These are phyloP conservation scores for Naganishia antarctica DNA, from an alignment of 768 basidiomycete species.

Conservation along the genomic window DNA sequence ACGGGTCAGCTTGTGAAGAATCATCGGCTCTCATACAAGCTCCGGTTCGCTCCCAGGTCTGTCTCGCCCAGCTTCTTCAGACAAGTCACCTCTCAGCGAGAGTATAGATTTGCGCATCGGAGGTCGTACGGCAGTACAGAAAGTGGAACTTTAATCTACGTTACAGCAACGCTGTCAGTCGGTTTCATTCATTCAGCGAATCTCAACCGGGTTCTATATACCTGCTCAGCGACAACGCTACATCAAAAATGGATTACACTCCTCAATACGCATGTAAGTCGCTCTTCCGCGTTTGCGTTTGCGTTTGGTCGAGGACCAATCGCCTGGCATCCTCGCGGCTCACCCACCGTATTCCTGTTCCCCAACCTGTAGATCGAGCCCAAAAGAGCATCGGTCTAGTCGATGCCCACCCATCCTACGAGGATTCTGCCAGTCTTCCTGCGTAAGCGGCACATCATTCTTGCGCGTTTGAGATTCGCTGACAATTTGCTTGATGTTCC, in stretches of 20 bases:
- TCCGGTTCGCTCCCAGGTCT: too few relatives aligned
- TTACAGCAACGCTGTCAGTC: too few relatives aligned
- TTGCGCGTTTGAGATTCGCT: not conserved
- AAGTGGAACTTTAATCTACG: too few relatives aligned
- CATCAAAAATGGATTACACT: not conserved
- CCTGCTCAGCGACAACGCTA: not conserved
- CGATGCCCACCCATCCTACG: conserved; percentile 72
- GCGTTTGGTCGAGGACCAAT: not conserved
- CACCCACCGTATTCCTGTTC: too few relatives aligned
- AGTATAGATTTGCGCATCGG: too few relatives aligned
- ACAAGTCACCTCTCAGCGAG: too few relatives aligned
- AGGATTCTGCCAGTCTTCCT: conserved; percentile 57
- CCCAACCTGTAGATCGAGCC: conserved; percentile 57
- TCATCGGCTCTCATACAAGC: too few relatives aligned
- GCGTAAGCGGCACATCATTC: conserved; percentile 41
- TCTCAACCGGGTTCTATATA: not conserved
- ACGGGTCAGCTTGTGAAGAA: too few relatives aligned
- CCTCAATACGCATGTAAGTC: conserved; percentile 19
- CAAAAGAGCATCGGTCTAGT: conserved; percentile 89
- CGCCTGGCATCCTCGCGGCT: not conserved
- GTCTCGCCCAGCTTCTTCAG: too few relatives aligned
- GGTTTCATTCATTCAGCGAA: too few relatives aligned
- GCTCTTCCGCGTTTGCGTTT: too few relatives aligned
- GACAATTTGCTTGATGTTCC: not conserved
- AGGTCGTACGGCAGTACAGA: too few relatives aligned